These are phyloP conservation scores for Ustilago crameri DNA, from an alignment of 1,284 basidiomycete genomes.

Conservation along the genomic window DNA sequence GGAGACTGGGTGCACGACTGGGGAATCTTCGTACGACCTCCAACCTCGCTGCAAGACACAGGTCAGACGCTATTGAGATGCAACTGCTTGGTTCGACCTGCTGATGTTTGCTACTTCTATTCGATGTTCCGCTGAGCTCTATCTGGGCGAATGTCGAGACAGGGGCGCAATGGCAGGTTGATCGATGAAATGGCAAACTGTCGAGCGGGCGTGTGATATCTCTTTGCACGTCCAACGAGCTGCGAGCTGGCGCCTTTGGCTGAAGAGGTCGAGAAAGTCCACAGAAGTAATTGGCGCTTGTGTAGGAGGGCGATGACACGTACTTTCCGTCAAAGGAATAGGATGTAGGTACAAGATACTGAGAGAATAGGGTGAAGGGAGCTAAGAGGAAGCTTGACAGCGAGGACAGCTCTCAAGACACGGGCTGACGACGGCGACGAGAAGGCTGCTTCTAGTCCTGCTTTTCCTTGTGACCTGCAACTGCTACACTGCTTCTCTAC, in stretches of 20 bases:
- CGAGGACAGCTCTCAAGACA: background rate
- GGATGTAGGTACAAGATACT: conserved; percentile 37
- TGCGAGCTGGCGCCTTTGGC: background rate
- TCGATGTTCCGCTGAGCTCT: background rate
- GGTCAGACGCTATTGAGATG: background rate
- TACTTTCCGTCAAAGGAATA: conserved; percentile 44
- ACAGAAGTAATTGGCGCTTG: conserved; percentile 3
- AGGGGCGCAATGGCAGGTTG: background rate
- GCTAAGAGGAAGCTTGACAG: conserved; percentile 17
- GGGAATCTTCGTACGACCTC: background rate
- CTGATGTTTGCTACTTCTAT: background rate
- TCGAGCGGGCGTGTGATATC: background rate
- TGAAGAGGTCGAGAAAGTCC: background rate
- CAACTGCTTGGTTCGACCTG: background rate
- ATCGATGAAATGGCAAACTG: background rate
- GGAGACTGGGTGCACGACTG: background rate
- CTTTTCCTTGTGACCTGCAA: background rate
- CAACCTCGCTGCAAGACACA: background rate
- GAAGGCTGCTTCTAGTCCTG: background rate
- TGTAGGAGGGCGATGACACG: conserved; percentile 17
- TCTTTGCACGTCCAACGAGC: conserved; percentile 3
- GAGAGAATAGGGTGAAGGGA: conserved; percentile 22
- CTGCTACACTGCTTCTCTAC: background rate
- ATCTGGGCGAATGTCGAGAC: background rate
- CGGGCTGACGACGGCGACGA: conserved; percentile 12